Base-by-base conservation (phyloP, 306 rosid genomes). In the Begonia fuchsioides region DNA sequence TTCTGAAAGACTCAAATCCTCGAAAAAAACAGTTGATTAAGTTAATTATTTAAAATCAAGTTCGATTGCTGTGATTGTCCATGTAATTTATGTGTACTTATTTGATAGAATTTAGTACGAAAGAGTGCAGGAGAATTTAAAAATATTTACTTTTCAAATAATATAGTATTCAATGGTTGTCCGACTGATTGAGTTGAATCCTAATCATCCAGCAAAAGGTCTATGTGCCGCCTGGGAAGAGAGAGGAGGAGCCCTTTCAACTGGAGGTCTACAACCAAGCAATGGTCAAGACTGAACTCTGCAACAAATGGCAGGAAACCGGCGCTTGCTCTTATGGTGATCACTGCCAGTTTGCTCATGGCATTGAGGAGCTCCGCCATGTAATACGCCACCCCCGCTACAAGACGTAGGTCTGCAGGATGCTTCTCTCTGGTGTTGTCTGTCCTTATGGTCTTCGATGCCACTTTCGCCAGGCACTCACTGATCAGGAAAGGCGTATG, bases 311-410 rank as follows among this genome's bases (percentile, higher is more conserved):
- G 79, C 79, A 68, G 62, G 71, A 60, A 48, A n/a, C 53, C 1
- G 79, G 79, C n/a, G 59, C 57, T 19, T 73, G 79, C 55, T 68
- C 79, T 1, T 73, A 73, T 19, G 74, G 70, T 8, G 67, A 60
- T 43, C 71, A 64, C 12, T 73, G 79, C 66, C 74, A 53, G 13
- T 73, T 60, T 41, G 75, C 79, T n/a, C 79, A 73, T 39, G 75
- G 79, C 11, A 52, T 73, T 2, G 47, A 56, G 49, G 79, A 73
- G 68, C 74, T 73, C 20, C 79, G 79, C 39, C 79, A 74, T 0
- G 79, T 73, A 13, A 68, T 73, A 39, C 74, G 75, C 50, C 79
- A 73, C 62, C 79, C 79, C 3, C 74, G 79, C 43, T 73, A 73
- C 74, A 73, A 73, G 68, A 68, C 79, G 0, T 59, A 73, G 52